Evolutionary conservation across 2,329 filamentous ascomycete genomes (phyloP), one percentile per base, ranked within the genome.

Genomic region (Fusarium sulawesiense): DNA sequence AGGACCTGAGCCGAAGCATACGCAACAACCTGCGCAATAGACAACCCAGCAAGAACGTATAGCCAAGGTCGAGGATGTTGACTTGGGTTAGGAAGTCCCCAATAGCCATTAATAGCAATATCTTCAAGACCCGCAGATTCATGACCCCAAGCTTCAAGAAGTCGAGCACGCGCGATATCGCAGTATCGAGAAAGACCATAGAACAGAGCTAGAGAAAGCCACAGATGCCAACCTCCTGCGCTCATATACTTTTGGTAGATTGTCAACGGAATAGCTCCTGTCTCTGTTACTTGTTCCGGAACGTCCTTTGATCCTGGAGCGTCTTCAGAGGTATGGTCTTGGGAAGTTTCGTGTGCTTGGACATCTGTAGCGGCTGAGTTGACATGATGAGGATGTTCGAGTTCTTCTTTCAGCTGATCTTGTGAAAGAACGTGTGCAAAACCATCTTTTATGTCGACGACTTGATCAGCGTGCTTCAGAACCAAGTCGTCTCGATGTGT

Each of bases 171-270:
- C 2, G 85, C 85, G 41, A 97, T 83, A 40, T 90, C 87, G 20
- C 88, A 81, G 14, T 89, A 75, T 9, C 94, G 89, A 73, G 89
- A 93, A 0, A 89, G 42, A 8, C 86, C 78, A 63, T 94, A 88
- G 14, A 90, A 82, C 2, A 88, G 34, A 5, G 95, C 82, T 4
- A 94, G 84, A 3, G 88, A 73, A 5, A 81, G 77, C 94, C 94
- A 97, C 83, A 90, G 93, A 59, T 83, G 84, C 46, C 94, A 83
- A 14, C 89, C 91, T 4, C 94, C 94, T 7, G 93, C 93, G 78
- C 89, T 92, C 80, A 97, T 89, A 71, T 97, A 97, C 68, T 90
- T 89, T 89, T 92, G 93, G 76, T 97, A 97, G 0, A 97, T 90
- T 9, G 85, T 85, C 13, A 88, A 81, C 73, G 94, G 88, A 2